Base-by-base conservation (phyloP, 805 yeast genomes). In the Schizosaccharomyces lindneri region DNA sequence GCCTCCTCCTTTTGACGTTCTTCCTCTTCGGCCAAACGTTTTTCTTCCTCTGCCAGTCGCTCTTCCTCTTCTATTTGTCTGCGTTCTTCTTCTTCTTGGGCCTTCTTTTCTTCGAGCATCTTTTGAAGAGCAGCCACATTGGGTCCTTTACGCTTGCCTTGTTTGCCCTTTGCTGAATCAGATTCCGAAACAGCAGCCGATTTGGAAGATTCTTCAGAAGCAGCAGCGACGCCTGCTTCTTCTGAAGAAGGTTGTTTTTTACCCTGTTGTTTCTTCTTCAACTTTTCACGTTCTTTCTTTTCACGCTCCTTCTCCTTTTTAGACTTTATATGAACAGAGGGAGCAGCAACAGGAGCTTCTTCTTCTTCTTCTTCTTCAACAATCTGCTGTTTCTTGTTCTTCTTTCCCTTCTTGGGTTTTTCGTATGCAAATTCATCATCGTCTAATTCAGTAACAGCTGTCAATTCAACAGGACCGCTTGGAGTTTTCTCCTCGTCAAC, bases 291-390 rank as follows among this genome's bases (percentile, higher is more conserved):
- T 69, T 74, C 76, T 67, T 74, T 75, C 69, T 89, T 95, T 72
- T 90, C 95, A 81, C 86, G 87, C 73, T 93, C 95, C 75, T 83
- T 89, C 75, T 90, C 97, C 74, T 90, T 88, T 79, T 90, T 93
- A 63, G 73, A 89, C 87, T 61, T 51, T 31, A 51, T 46, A 24
- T 43, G 36, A 43, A 61, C 55, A 17, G 66, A 68, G 61, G 70
- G 70, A 36, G 69, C 75, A 17, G 67, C 55, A 29, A 55, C 63
- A 39, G 61, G 62, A 17, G 63, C 67, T 17, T 69, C 62, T 9
- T 64, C 63, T 43, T 46, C 64, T n/a, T 61, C 70, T 13, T 62
- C 66, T n/a, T 67, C 67, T 24, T 68, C 68, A 32, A 65, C 46
- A 31, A 46, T 51, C 19, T 29, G 59, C 15, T 27, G 27, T 17